Evolutionary conservation across 2,329 filamentous ascomycete genomes (phyloP), one percentile per base, ranked within the genome.

Genomic region (Stagonosporopsis vannaccii): DNA sequence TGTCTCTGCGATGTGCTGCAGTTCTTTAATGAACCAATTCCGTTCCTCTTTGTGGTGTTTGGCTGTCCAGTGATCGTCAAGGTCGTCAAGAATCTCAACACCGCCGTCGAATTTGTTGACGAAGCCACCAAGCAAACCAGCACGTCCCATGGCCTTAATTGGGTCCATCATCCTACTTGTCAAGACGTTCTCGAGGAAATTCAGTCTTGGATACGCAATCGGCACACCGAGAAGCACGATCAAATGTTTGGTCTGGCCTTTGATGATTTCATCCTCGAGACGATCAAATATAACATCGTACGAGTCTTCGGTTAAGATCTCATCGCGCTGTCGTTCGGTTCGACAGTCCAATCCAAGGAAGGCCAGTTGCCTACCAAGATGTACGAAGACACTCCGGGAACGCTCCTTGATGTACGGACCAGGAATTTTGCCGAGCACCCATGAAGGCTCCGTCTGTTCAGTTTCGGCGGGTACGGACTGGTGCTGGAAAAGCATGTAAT

Each of bases 401-500:
- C 85, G 81, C 75, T 98, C 90, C 19, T 88, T 85, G 72, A 99
- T 97, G 73, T 97, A 99, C 0, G 94, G 93, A 0, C 96, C 96
- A 3, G 89, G 90, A 30, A 84, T 81, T 22, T 84, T 80, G 6
- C 95, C 95, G 4, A 98, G 78, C 17, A 96, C 79, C 95, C 95
- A 98, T 71, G 92, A 97, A 2, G 94, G 91, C 75, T 99, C 96
- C 2, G 90, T 85, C 32, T 84, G 81, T 63, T 96, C 88, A 0
- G 88, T 92, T 78, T 99, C 95, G 41, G 88, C 85, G 0, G 86
- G 79, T 3, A 96, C 82, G 63, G 90, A 96, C 75, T 99, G 96
- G 67, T 99, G 95, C 75, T 99, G 95, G 79, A 99, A 99, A 8
- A 99, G 84, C 87, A 99, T 89, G 70, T 99, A 99, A 77, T 98